Percentiles rank a stretch among this genome's conserved stretches.
Conservation (phyloP, 345 rosid species). For the Hypericum androsaemum region DNA sequence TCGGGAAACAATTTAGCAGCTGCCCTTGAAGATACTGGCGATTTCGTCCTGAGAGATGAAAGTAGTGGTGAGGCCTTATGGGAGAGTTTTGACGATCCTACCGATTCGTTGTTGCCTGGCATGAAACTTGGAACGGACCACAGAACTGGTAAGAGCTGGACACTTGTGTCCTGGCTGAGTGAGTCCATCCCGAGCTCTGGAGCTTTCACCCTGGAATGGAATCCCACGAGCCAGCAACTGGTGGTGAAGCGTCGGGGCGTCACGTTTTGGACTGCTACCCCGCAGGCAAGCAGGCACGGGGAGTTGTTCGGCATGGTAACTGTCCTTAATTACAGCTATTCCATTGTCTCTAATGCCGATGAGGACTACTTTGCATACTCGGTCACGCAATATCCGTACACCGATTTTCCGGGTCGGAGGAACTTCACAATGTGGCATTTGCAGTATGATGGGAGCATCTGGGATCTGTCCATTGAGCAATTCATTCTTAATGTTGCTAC, state of each 20-base stretch:
- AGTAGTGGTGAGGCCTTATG: background rate
- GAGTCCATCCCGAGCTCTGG: slow-evolving; percentile 1
- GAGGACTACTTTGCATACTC: slow-evolving; percentile 4
- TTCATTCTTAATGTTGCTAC: background rate
- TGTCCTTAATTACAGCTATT: background rate
- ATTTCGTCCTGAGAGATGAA: slow-evolving; percentile 4
- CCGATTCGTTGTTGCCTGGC: slow-evolving; percentile 7
- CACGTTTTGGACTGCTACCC: slow-evolving; percentile 5
- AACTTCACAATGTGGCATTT: background rate
- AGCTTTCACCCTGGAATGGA: slow-evolving; percentile 10
- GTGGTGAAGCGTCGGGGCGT: background rate
- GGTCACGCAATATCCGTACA: background rate
- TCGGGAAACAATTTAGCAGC: background rate
- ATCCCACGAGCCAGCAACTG: background rate
- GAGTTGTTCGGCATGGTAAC: background rate
- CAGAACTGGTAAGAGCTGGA: background rate
- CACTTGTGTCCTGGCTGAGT: background rate
- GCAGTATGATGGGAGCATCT: background rate
- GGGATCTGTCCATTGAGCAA: background rate
- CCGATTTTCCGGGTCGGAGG: background rate
- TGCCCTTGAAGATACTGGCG: slow-evolving; percentile 2
- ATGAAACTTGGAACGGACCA: slow-evolving; percentile 11
- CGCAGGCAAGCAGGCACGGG: background rate
- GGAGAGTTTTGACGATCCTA: slow-evolving; percentile 12
- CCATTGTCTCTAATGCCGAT: background rate